Base-by-base conservation (phyloP, 2,329 filamentous ascomycete species). In the Colletotrichum siamense region DNA sequence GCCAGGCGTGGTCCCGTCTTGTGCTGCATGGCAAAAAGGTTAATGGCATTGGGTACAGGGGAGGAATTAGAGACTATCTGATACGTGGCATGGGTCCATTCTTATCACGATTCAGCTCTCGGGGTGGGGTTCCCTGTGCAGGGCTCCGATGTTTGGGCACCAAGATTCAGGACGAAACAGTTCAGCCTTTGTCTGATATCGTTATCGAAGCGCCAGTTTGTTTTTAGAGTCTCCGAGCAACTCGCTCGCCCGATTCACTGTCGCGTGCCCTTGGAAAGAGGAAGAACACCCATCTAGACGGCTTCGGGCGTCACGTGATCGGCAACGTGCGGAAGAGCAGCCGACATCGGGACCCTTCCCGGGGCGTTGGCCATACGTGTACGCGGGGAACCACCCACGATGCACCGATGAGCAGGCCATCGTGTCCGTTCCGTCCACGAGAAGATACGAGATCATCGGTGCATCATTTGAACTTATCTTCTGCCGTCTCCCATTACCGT, bases 271-370 rank as follows among this genome's bases (percentile, higher is more conserved):
- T 22, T 49, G 18, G n/a, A 22, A 15, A 24, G 55, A 59, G 55
- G 34, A 24, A 15, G 9, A 30, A 34, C 22, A 32, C 36, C 30
- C 24, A 30, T 24, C 39, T 39, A 1, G 44, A 22, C 24, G n/a
- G 44, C 64, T 67, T 32, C 55, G 18, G 15, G 15, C 1, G 9
- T 73, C 73, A 76, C 73, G 73, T 76, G 73, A 76, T 76, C 73
- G 73, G 73, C 9, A 4, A 3, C 26, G 18, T 12, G 13, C 73
- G 73, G 73, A 22, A 34, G 6, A n/a, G 7, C n/a, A 59, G 73
- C 73, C 73, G 73, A 65, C 30, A 76, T 69, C 73, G 73, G 73
- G 57, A 49, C 26, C 26, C 32, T 26, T 24, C 3, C 64, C 30
- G 73, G 24, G 34, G 36, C 52, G 55, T 30, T 24, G 9, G 15